These are phyloP conservation scores for Eucalyptus shirleyi DNA, from an alignment of 345 rosid genomes.

Conservation along the genomic window DNA sequence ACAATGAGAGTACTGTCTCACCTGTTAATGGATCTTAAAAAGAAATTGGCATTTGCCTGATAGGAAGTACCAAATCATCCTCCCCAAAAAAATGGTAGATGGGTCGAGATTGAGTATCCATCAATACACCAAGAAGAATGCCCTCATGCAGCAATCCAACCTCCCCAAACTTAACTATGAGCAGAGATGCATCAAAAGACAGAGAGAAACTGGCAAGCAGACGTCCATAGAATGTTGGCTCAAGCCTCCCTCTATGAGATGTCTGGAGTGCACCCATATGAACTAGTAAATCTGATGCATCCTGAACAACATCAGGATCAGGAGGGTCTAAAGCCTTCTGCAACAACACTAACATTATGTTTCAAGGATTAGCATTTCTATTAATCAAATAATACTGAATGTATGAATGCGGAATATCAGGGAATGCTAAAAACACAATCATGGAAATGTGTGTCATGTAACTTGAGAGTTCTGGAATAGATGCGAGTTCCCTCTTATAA, in stretches of 20 bases:
- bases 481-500: neutral
- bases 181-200: constrained; percentile 72
- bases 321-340: constrained; percentile 91
- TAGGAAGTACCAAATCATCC: constrained; percentile 44
- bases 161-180: constrained; percentile 73
- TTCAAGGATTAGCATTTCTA: neutral
- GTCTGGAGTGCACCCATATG: constrained; percentile 40
- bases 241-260: constrained; percentile 52
- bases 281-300: constrained; percentile 54
- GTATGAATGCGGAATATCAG: neutral
- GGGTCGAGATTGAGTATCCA: constrained; percentile 69
- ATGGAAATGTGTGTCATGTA: neutral
- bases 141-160: constrained; percentile 83
- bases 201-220: constrained; percentile 74
- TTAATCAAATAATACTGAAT: neutral
- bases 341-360: constrained; percentile 42
- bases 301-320: constrained; percentile 48
- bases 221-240: constrained; percentile 86
- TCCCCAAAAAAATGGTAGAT: constrained; percentile 76
- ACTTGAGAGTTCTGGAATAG: neutral
- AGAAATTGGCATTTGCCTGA: neutral
- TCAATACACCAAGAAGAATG: constrained; percentile 70
- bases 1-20: neutral
- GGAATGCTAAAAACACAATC: neutral
- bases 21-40: neutral